Evolutionary conservation across 106 monocot species (phyloP).

Genomic region (Dioscorea alata): DNA sequence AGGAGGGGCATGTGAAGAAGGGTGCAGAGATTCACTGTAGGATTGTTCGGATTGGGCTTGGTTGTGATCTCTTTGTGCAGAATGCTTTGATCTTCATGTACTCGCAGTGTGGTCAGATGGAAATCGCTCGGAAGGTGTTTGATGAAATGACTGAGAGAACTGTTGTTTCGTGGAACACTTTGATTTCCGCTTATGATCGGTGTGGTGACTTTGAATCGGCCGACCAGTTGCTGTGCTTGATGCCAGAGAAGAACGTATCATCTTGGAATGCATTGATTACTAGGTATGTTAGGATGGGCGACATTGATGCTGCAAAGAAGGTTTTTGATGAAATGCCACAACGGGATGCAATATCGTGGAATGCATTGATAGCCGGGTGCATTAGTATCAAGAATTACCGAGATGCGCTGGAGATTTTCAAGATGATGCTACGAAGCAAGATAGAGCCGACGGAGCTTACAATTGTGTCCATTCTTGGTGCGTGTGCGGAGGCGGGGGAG

Average conservation of each 20-base stretch:
- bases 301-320: slow-evolving; percentile 30
- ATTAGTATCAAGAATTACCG: slow-evolving; percentile 21
- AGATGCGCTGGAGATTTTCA: slow-evolving; percentile 35
- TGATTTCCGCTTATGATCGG: slow-evolving; percentile 34
- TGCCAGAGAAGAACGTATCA: slow-evolving; percentile 49
- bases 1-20: slow-evolving; percentile 8
- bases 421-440: slow-evolving; percentile 29
- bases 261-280: slow-evolving; percentile 47
- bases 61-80: slow-evolving; percentile 24
- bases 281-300: slow-evolving; percentile 28
- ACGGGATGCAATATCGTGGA: slow-evolving; percentile 57
- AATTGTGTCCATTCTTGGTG: slow-evolving; percentile 51
- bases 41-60: slow-evolving; percentile 22
- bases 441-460: slow-evolving; percentile 54
- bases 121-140: slow-evolving; percentile 34
- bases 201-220: slow-evolving; percentile 18
- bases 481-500: slow-evolving; percentile 48
- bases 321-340: slow-evolving; percentile 53
- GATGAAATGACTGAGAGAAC: slow-evolving; percentile 46
- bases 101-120: slow-evolving; percentile 20
- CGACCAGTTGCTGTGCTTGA: slow-evolving; percentile 18
- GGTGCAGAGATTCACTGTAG: slow-evolving; percentile 48
- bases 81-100: slow-evolving; percentile 59
- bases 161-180: slow-evolving; percentile 56
- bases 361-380: slow-evolving; percentile 52